phyloP scores from a whole-genome alignment of 768 basidiomycete species.

The Termitomyces sp. region DNA sequence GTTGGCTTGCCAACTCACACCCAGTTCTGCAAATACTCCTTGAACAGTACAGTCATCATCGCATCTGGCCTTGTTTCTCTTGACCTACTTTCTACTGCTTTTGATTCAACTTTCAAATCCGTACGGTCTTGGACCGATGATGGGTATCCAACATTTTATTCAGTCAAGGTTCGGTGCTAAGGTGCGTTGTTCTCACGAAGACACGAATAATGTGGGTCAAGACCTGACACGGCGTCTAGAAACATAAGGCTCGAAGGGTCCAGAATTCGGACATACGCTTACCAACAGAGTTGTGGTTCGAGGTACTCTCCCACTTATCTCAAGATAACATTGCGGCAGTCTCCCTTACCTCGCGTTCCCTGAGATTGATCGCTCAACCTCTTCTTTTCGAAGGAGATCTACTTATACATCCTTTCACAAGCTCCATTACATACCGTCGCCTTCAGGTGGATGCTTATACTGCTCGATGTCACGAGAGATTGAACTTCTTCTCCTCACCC shows the following conservation, averaged over 20 bases:
- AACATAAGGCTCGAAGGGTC: neutral
- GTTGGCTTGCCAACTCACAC: neutral
- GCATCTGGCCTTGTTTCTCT: neutral
- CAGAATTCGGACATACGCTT: constrained; percentile 7
- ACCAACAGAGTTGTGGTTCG: constrained; percentile 20
- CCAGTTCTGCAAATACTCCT: neutral
- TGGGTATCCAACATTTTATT: neutral
- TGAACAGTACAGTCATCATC: neutral
- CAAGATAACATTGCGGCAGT: constrained; percentile 1
- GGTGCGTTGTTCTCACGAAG: neutral
- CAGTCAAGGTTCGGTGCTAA: neutral
- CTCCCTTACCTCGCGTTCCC: constrained; percentile 12
- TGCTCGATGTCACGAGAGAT: constrained; percentile 8
- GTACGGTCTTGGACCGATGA: neutral
- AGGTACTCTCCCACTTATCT: constrained; percentile 11
- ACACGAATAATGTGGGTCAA: neutral
- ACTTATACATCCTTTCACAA: constrained; percentile 16
- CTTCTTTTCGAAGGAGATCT: constrained; percentile 11
- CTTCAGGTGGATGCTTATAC: constrained; percentile 13
- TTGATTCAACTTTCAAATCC: too few species aligned
- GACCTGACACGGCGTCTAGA: neutral
- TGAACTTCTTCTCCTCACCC: constrained; percentile 11
- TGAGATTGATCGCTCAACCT: constrained; percentile 16
- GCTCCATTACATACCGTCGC: constrained; percentile 17
- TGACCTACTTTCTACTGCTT: neutral